Percentiles rank a stretch among this genome's conserved stretches.
Evolutionary conservation across 2,329 filamentous ascomycete species (phyloP).

Genomic region (Penicillium sp.): DNA sequence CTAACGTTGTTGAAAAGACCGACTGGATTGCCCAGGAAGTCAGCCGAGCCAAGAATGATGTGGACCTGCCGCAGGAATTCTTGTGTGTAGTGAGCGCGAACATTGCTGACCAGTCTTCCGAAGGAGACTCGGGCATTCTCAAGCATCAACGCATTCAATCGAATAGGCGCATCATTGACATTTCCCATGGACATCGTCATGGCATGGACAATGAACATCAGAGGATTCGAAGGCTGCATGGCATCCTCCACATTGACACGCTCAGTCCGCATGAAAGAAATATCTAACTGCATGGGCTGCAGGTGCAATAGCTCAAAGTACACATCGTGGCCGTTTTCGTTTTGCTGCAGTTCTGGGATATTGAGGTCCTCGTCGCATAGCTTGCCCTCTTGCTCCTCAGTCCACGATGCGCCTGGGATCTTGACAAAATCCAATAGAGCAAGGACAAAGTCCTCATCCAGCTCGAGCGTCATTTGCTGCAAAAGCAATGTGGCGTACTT

Average conservation of each 20-base stretch:
- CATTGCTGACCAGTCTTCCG: conserved; percentile 75
- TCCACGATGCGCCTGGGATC: conserved; percentile 85
- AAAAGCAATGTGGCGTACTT: conserved; percentile 93
- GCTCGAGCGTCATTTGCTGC: conserved; percentile 96
- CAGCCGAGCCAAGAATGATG: conserved; percentile 93
- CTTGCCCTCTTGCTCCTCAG: conserved; percentile 75
- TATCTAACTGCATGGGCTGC: conserved; percentile 95
- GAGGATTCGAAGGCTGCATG: conserved; percentile 80
- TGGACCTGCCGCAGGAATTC: conserved; percentile 95
- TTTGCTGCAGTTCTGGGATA: conserved; percentile 84
- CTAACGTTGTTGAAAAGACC: conserved; percentile 98
- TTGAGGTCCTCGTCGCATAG: conserved; percentile 87
- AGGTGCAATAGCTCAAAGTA: conserved; percentile 98
- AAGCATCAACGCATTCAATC: conserved; percentile 87
- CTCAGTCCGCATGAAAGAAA: conserved; percentile 96
- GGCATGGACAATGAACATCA: conserved; percentile 99
- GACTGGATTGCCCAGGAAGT: conserved; percentile 96
- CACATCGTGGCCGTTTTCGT: conserved; percentile 84
- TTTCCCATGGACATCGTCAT: conserved; percentile 99
- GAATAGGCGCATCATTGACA: conserved; percentile 93
- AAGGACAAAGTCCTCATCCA: conserved; percentile 98
- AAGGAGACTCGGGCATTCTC: conserved; percentile 93
- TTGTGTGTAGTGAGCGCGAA: conserved; percentile 94
- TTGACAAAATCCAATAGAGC: conserved; percentile 93
- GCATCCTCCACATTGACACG: conserved; percentile 95